A percentile compares a stretch with the other conserved stretches of the same genome.
These are phyloP conservation scores for Fusarium sp. DNA, from an alignment of 2,329 filamentous ascomycete genomes.

Conservation along the genomic window DNA sequence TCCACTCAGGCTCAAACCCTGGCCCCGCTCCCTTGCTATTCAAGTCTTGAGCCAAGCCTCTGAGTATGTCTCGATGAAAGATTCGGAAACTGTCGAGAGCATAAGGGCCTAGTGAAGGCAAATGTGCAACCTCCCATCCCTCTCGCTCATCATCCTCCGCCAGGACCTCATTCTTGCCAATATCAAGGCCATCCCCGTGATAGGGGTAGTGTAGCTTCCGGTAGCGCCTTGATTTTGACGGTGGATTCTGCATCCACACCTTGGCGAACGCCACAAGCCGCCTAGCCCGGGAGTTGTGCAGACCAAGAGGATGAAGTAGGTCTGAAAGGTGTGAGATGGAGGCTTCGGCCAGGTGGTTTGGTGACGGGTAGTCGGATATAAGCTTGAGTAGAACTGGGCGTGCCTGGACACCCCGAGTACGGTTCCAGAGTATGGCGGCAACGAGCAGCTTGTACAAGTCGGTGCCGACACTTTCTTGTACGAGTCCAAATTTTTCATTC, in stretches of 20 bases:
- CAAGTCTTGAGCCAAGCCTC: conserved; percentile 12
- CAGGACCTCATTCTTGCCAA: conserved; percentile 24
- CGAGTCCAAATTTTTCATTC: conserved; percentile 11
- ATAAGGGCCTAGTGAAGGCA: conserved; percentile 30
- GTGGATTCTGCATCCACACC: conserved; percentile 17
- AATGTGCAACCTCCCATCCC: conserved; percentile 31
- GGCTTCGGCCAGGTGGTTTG: conserved; percentile 7
- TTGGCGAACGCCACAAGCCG: conserved; percentile 30
- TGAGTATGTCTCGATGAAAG: conserved; percentile 25
- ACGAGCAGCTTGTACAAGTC: conserved; percentile 24
- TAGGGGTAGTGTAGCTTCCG: conserved; percentile 30
- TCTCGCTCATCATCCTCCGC: conserved; percentile 15
- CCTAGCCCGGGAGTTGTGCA: conserved; percentile 30
- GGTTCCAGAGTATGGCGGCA: conserved; percentile 32
- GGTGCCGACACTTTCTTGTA: conserved; percentile 25
- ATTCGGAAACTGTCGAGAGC: conserved; percentile 35
- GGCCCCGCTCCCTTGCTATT: not conserved
- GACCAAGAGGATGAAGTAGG: conserved; percentile 23
- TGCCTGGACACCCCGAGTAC: conserved; percentile 25
- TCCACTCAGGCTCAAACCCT: conserved; percentile 29
- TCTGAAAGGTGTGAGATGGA: conserved; percentile 7
- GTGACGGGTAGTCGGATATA: not conserved
- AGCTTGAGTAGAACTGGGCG: conserved; percentile 8
- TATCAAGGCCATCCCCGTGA: not conserved
- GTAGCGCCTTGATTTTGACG: conserved; percentile 8